phyloP scores from a whole-genome alignment of 768 basidiomycete genomes.

The Paxillus involutus region DNA sequence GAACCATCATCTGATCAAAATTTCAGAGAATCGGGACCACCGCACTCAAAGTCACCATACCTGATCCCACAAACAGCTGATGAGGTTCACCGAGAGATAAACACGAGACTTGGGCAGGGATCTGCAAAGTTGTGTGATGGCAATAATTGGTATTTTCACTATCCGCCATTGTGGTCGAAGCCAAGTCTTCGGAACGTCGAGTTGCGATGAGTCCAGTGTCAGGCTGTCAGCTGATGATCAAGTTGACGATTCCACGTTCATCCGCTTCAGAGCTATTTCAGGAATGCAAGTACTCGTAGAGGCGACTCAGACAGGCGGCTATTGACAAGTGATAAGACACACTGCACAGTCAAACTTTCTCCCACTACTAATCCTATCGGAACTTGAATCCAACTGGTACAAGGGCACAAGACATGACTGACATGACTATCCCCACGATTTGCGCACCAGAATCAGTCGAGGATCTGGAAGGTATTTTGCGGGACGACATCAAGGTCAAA shows the following conservation, averaged over 20 bases:
- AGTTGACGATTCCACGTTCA: background rate
- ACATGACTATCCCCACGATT: slow-evolving; percentile 25
- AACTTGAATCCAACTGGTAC: no score
- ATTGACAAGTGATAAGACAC: no score
- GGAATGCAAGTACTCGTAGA: no score
- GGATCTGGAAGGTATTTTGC: slow-evolving; percentile 56
- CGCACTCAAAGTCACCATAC: slow-evolving; percentile 33
- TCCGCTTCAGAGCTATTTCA: no score
- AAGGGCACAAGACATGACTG: background rate
- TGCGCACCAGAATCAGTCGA: slow-evolving; percentile 52
- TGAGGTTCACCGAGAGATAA: slow-evolving; percentile 48
- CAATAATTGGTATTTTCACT: slow-evolving; percentile 5
- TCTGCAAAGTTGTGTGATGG: slow-evolving; percentile 31
- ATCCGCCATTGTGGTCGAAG: background rate
- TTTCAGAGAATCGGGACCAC: slow-evolving; percentile 1
- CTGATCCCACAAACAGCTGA: slow-evolving; percentile 61
- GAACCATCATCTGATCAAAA: slow-evolving; percentile 59
- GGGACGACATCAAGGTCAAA: slow-evolving; percentile 80
- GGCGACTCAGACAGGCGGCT: no score
- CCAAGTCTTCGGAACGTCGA: background rate
- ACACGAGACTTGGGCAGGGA: slow-evolving; percentile 53
- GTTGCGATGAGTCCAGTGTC: background rate
- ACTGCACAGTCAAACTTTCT: no score
- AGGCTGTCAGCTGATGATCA: background rate
- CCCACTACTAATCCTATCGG: no score